Evolutionary conservation across 2,329 filamentous ascomycete genomes (phyloP).

Genomic region (Trichoderma sp.): DNA sequence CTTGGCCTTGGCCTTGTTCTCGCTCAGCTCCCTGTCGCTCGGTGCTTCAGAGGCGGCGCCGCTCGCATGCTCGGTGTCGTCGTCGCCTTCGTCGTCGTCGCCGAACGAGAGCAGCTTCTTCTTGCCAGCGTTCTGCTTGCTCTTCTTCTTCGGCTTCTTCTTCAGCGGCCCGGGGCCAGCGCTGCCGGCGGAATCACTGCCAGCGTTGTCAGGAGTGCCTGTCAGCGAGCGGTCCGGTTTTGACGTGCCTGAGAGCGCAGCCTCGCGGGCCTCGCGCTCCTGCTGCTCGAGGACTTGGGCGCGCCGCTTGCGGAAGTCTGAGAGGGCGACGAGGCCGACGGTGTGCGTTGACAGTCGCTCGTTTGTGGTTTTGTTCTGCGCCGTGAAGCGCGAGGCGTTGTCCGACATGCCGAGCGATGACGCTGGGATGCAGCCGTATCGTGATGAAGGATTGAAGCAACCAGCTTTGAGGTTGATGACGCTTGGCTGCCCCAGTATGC

Average conservation of each 20-base stretch:
- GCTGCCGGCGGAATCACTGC: constrained; percentile 38
- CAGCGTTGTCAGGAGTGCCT: constrained; percentile 49
- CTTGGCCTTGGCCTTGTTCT: constrained; percentile 42
- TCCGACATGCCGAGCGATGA: constrained; percentile 16
- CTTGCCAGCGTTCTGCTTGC: constrained; percentile 48
- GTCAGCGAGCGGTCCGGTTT: constrained; percentile 54
- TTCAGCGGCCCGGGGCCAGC: constrained; percentile 32
- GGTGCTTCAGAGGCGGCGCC: constrained; percentile 26
- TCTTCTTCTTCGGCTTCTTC: constrained; percentile 37
- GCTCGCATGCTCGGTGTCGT: constrained; percentile 47
- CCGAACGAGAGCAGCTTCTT: constrained; percentile 64
- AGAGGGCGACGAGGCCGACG: constrained; percentile 86
- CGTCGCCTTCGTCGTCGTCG: constrained; percentile 64
- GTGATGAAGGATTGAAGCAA: neutral
- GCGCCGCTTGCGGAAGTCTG: constrained; percentile 93
- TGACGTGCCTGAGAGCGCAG: constrained; percentile 47
- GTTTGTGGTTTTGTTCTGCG: constrained; percentile 74
- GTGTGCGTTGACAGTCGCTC: constrained; percentile 83
- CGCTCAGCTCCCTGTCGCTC: constrained; percentile 28
- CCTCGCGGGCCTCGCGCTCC: constrained; percentile 75
- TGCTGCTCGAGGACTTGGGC: constrained; percentile 92
- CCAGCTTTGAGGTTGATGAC: neutral
- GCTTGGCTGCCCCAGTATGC: neutral
- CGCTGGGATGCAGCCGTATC: constrained; percentile 32
- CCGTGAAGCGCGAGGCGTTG: constrained; percentile 64